Evolutionary conservation across 2,329 filamentous ascomycete species (phyloP).

Genomic region (Ophiostoma quercus): DNA sequence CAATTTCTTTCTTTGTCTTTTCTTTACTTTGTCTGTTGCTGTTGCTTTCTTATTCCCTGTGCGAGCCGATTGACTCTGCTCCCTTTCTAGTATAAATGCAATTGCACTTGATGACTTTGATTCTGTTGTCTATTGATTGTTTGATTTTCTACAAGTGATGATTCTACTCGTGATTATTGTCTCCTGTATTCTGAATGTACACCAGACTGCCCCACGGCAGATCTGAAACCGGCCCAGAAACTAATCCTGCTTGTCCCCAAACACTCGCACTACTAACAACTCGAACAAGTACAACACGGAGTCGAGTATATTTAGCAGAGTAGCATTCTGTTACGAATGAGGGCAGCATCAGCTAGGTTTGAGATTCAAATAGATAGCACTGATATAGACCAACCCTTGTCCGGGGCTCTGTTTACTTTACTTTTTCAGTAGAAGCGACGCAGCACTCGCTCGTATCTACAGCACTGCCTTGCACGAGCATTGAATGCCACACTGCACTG

Average conservation of each 20-base stretch:
- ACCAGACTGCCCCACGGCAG: background rate
- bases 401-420: background rate
- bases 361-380: background rate
- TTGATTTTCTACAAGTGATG: too few relatives aligned
- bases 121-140: too few relatives aligned
- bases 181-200: too few relatives aligned
- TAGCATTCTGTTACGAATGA: conserved; percentile 2
- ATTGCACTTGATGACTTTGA: too few relatives aligned
- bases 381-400: background rate
- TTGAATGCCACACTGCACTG: background rate
- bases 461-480: background rate
- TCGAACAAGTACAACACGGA: background rate
- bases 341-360: background rate
- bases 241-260: background rate
- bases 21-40: background rate
- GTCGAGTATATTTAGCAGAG: background rate
- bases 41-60: background rate
- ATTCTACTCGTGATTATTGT: too few relatives aligned
- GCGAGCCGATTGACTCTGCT: conserved; percentile 5
- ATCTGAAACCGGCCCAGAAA: conserved; percentile 8
- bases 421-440: background rate
- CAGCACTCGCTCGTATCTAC: background rate
- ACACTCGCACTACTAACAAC: background rate
- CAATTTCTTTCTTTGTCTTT: background rate
- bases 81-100: conserved; percentile 7